Conservation (phyloP, 2,329 filamentous ascomycete species). For the Aschersonia sp. region DNA sequence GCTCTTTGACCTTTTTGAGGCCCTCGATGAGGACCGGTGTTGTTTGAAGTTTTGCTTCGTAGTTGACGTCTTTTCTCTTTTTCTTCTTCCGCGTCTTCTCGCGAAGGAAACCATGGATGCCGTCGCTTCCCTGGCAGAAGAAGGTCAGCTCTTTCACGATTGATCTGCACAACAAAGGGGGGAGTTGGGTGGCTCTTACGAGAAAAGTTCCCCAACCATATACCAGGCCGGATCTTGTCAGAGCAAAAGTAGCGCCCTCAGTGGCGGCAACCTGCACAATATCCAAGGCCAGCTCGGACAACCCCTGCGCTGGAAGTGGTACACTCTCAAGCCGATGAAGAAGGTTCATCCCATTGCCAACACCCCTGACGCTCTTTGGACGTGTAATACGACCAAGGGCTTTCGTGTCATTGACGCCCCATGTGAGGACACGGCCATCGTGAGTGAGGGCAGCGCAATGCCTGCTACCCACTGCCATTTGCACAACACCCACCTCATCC, state of each 20-base stretch:
- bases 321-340: conserved; percentile 45
- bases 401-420: conserved; percentile 54
- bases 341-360: conserved; percentile 25
- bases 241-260: conserved; percentile 55
- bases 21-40: conserved; percentile 33
- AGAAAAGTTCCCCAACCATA: conserved; percentile 70
- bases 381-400: conserved; percentile 44
- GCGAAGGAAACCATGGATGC: conserved; percentile 5
- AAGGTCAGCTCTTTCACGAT: neutral
- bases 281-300: conserved; percentile 32
- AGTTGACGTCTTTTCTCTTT: conserved; percentile 11
- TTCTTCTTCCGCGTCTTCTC: conserved; percentile 20
- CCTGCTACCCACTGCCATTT: conserved; percentile 49
- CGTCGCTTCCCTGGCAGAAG: conserved; percentile 3
- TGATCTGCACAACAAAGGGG: neutral
- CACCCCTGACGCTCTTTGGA: conserved; percentile 22
- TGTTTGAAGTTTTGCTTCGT: conserved; percentile 2
- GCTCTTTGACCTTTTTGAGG: conserved; percentile 42
- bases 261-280: conserved; percentile 46
- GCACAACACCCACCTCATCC: conserved; percentile 34
- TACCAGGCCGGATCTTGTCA: conserved; percentile 53
- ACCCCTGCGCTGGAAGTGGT: conserved; percentile 30
- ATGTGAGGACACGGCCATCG: conserved; percentile 48
- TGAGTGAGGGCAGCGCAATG: conserved; percentile 47
- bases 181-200: conserved; percentile 22